Conservation (phyloP, 2,329 filamentous ascomycete species). For the Claviceps humidiphila region DNA sequence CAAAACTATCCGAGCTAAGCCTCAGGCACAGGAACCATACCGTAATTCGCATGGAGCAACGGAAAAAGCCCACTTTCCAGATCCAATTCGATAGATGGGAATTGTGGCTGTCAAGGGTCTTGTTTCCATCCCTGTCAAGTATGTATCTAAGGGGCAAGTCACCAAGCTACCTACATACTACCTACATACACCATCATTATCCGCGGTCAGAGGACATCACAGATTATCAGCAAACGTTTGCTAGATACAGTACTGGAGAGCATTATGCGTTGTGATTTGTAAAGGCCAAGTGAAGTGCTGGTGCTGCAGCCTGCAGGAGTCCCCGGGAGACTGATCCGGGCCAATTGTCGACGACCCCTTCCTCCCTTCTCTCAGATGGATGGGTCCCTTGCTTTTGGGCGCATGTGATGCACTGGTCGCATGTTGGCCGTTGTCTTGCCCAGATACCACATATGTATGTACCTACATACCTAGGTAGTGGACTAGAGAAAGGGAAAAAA, state of each 20-base stretch:
- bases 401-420: conserved; percentile 2
- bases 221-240: too few relatives aligned
- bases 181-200: background rate
- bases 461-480: too few relatives aligned
- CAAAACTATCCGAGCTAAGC: background rate
- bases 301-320: background rate
- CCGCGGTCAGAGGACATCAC: background rate
- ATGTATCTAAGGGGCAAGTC: background rate
- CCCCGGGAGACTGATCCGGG: background rate
- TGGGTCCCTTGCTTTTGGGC: background rate
- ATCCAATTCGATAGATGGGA: too few relatives aligned
- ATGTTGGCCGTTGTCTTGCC: conserved; percentile 1
- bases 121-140: background rate
- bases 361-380: conserved; percentile 4
- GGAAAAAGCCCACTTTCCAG: too few relatives aligned
- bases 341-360: background rate
- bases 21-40: background rate
- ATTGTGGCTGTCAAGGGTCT: too few relatives aligned
- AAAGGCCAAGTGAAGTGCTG: background rate
- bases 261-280: background rate
- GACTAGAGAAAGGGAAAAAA: background rate
- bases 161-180: background rate
- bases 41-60: too few relatives aligned
- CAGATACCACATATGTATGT: background rate
- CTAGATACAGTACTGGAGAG: background rate